phyloP scores from a whole-genome alignment of 1,284 basidiomycete species.

The Wallemia hederae region DNA sequence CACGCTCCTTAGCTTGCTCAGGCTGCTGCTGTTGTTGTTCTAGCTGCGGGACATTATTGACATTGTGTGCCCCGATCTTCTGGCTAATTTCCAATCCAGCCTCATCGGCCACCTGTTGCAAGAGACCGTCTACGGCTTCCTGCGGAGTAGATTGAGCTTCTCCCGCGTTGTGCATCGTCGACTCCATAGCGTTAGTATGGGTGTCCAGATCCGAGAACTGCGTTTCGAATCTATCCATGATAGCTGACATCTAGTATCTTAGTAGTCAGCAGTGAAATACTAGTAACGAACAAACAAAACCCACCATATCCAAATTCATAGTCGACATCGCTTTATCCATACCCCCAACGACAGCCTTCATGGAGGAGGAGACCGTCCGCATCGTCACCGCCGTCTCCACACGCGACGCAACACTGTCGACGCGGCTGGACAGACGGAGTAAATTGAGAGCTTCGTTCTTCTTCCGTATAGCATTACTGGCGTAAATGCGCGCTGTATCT shows the following conservation, averaged over 20 bases:
- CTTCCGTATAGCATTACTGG: constrained; percentile 92
- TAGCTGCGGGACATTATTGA: constrained; percentile 23
- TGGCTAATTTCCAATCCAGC: constrained; percentile 87
- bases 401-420: constrained; percentile 84
- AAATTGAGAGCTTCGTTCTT: constrained; percentile 84
- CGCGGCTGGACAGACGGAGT: constrained; percentile 54
- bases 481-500: constrained; percentile 95
- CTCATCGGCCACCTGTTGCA: constrained; percentile 88
- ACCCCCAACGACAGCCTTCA: constrained; percentile 83
- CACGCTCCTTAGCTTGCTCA: constrained; percentile 24
- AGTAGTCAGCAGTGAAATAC: constrained; percentile 2
- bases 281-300: constrained; percentile 11
- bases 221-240: constrained; percentile 97
- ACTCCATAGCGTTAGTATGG: constrained; percentile 94
- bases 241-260: constrained; percentile 58
- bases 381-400: constrained; percentile 99
- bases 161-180: constrained; percentile 59
- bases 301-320: constrained; percentile 88
- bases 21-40: constrained; percentile 10
- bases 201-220: constrained; percentile 95
- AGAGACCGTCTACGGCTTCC: constrained; percentile 76
- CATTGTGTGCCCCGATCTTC: constrained; percentile 38
- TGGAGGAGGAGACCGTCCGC: constrained; percentile 65
- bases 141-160: constrained; percentile 82
- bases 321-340: constrained; percentile 99